Evolutionary conservation across 495 filamentous ascomycete species (phyloP), one percentile per base, ranked within the genome.

Genomic region (Clavariopsis aquatica): DNA sequence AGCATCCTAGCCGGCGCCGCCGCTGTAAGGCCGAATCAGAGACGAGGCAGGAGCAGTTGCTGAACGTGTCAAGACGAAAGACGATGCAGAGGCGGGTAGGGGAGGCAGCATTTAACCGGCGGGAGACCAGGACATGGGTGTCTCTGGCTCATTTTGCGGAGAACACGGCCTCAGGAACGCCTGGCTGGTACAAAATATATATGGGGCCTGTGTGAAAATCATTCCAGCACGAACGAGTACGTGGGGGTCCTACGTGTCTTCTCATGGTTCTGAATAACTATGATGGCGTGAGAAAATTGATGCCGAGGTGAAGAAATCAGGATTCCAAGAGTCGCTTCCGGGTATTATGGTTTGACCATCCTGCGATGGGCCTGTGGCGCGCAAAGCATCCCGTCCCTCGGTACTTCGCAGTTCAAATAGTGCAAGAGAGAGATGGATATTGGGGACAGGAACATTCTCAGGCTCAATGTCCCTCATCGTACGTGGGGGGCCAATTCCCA

Each of bases 151-250:
- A 22, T 29, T 19, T 54, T 56, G 53, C 29, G 53, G 53, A 56
- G 53, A 56, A 54, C 6, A 43, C 52, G 31, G 5, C 26, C 12
- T 53, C 59, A 53, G 59, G 49, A 62, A 55, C 59, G 53, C 31
- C 52, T 27, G 52, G 7, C 34, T 23, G 36, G 23, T 24, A 26
- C 17, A 29, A 57, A 24, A 56, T 36, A 49, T 49, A 57, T n/a
- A 46, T 57, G 53, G 43, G 28, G 9, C 22, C 22, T 53, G 15
- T 38, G 61, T 51, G 61, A 47, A 57, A 26, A 52, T 64, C 61
- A 64, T 64, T 54, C 61, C 61, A 64, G 61, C 41, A 36, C 20
- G 24, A 17, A 3, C 38, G 13, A 10, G 38, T 6, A 3, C 38
- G 38, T 43, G 38, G 38, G 38, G 38, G 38, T 43, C 5, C 3